Percentiles rank a stretch among this genome's conserved stretches.
Evolutionary conservation across 768 basidiomycete species (phyloP).

Genomic region (Naganishia friedmannii): DNA sequence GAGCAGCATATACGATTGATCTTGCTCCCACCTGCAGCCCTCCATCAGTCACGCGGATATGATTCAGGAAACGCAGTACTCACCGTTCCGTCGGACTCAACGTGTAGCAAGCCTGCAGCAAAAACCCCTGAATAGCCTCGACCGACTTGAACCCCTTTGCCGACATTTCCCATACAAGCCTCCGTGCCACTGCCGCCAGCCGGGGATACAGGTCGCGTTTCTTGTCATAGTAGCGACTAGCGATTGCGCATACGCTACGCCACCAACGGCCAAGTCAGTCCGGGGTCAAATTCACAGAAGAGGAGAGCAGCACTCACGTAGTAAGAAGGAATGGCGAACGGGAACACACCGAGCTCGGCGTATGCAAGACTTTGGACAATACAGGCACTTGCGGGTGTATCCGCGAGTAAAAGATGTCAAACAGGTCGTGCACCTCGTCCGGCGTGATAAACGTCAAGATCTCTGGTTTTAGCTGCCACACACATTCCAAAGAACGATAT

Average conservation of each 20-base stretch:
- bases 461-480: slow-evolving; percentile 75
- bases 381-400: slow-evolving; percentile 64
- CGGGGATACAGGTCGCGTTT: slow-evolving; percentile 77
- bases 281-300: slow-evolving; percentile 11
- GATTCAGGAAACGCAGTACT: not conserved
- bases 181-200: slow-evolving; percentile 67
- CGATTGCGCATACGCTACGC: slow-evolving; percentile 81
- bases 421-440: slow-evolving; percentile 85
- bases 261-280: not conserved
- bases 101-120: slow-evolving; percentile 83
- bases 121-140: slow-evolving; percentile 92
- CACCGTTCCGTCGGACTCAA: slow-evolving; percentile 84
- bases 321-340: slow-evolving; percentile 93
- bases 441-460: slow-evolving; percentile 83
- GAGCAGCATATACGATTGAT: slow-evolving; percentile 83
- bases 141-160: slow-evolving; percentile 60
- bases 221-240: slow-evolving; percentile 79
- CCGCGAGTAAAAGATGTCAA: slow-evolving; percentile 63
- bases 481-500: not conserved
- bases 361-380: slow-evolving; percentile 84
- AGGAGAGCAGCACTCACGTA: slow-evolving; percentile 63
- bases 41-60: not conserved
- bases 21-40: slow-evolving; percentile 70
- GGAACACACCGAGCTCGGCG: slow-evolving; percentile 86
- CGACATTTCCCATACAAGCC: slow-evolving; percentile 68